These are phyloP conservation scores for Chlamydomonas schloesseri DNA, from an alignment of 139 green algal species.

Conservation along the genomic window DNA sequence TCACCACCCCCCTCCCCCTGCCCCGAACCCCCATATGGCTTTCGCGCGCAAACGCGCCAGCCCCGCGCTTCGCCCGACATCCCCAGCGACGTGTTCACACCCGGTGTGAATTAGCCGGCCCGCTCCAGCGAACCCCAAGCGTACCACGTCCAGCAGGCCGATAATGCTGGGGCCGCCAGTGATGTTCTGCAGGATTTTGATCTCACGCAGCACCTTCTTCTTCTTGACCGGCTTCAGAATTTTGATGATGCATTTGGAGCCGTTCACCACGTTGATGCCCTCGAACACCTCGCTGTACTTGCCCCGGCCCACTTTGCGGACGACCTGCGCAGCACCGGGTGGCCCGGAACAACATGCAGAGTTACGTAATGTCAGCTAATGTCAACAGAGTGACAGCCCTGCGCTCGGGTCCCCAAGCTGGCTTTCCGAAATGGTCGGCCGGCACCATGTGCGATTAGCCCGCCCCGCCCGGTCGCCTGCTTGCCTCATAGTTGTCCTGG, in stretches of 20 bases:
- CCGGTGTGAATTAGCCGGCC: too few relatives aligned
- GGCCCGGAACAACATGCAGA: too few relatives aligned
- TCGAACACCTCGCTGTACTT: conserved; percentile 99
- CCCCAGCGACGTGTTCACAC: too few relatives aligned
- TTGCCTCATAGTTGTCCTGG: conserved; percentile 91
- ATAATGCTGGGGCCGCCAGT: conserved; percentile 95
- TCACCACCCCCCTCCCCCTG: too few relatives aligned
- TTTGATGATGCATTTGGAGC: conserved; percentile 94
- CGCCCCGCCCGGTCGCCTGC: not conserved
- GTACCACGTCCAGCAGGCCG: conserved; percentile 91
- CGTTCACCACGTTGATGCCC: conserved; percentile 84
- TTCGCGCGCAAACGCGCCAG: too few relatives aligned
- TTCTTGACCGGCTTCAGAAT: conserved; percentile 99
- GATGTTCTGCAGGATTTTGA: conserved; percentile 91
- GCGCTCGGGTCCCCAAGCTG: too few relatives aligned
- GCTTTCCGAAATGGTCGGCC: too few relatives aligned
- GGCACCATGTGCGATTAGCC: too few relatives aligned
- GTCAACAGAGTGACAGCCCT: too few relatives aligned
- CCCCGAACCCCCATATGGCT: too few relatives aligned
- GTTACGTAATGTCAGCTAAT: too few relatives aligned
- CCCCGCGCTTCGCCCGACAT: too few relatives aligned
- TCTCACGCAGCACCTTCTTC: conserved; percentile 99
- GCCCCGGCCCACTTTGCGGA: conserved; percentile 93
- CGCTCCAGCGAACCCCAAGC: not conserved
- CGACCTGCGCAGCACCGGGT: conserved; percentile 51